Conservation (phyloP, 495 filamentous ascomycete species). For the Aspergillus taichungensis region DNA sequence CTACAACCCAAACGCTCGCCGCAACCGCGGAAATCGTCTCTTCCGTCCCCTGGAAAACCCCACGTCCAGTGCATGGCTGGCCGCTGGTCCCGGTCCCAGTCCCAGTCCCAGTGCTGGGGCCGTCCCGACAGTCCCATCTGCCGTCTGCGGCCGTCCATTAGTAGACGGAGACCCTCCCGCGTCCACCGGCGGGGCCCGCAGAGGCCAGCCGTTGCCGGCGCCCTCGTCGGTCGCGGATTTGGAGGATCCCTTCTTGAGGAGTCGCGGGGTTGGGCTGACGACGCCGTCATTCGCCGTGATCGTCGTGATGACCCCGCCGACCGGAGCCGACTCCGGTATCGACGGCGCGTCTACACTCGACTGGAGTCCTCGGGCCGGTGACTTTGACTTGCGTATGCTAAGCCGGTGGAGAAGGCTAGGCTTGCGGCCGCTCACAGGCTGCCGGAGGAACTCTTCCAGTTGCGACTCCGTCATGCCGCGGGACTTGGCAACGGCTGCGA, state of each 20-base stretch:
- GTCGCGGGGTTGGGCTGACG: constrained; percentile 16
- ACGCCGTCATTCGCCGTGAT: constrained; percentile 10
- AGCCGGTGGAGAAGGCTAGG: constrained; percentile 33
- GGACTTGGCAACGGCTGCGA: constrained; percentile 32
- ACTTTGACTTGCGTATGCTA: constrained; percentile 30
- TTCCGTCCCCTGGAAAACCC: constrained; percentile 36
- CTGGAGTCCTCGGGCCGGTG: constrained; percentile 25
- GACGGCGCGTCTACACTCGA: constrained; percentile 17
- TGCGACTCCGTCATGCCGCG: constrained; percentile 35
- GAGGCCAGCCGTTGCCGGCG: constrained; percentile 23
- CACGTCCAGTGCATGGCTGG: constrained; percentile 19
- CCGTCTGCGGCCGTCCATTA: constrained; percentile 4
- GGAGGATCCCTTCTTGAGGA: constrained; percentile 22
- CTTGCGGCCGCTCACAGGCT: constrained; percentile 27
- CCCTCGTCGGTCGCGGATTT: constrained; percentile 9
- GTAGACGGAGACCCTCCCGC: constrained; percentile 6
- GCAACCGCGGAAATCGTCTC: constrained; percentile 41
- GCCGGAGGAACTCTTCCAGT: constrained; percentile 30
- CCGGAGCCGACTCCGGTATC: too few relatives aligned
- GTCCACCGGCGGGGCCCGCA: constrained; percentile 8
- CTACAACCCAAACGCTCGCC: constrained; percentile 30
- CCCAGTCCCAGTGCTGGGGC: neutral
- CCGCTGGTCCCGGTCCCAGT: too few relatives aligned
- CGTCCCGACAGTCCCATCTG: constrained; percentile 10
- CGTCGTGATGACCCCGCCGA: constrained; percentile 3